Evolutionary conservation across 2,329 filamentous ascomycete species (phyloP), one percentile per base, ranked within the genome.

Genomic region (Penicillium sp.): DNA sequence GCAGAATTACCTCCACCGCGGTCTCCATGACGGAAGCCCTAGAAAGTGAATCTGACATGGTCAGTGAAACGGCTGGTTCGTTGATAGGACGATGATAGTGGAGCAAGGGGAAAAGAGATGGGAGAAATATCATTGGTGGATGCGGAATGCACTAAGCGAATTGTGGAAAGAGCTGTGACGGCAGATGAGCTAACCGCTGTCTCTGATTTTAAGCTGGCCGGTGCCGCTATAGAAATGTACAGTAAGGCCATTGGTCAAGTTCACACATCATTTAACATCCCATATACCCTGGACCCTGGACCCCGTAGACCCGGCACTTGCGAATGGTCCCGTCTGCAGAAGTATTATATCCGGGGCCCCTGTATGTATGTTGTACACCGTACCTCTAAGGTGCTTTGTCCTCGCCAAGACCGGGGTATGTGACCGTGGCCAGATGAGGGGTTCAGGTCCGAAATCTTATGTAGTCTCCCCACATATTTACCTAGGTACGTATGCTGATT

Each of bases 401-500:
- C 42, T 34, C 16, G 50, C 44, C 29, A 53, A 53, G 35, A 40
- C 50, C 21, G 50, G 45, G 50, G 50, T 49, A 53, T 29, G 9
- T 32, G 9, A 35, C 37, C 50, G 29, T 48, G 45, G 16, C 23
- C 21, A 35, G 34, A 47, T 21, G 42, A 53, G 45, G 37, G 44
- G 45, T 41, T 35, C 29, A 48, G 23, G 35, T 53, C 29, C 18
- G 18, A 15, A 32, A 8, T 35, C 10, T 27, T 15, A 29, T 13
- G 16, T 15, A 39, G 15, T 25, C 25, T 34, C 12, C 8, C 25
- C 5, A 32, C 21, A n/a, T 13, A 3, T 40, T 40, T 23, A 21
- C 18, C 18, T 21, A 21, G 18, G 18, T 21, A 40, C 3, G 13
- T 25, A 27, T 41, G 13, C 7, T 23, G 6, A 41, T 49, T 21